Conservation (phyloP, 2,329 filamentous ascomycete genomes). For the Endoconidiophora polonica region DNA sequence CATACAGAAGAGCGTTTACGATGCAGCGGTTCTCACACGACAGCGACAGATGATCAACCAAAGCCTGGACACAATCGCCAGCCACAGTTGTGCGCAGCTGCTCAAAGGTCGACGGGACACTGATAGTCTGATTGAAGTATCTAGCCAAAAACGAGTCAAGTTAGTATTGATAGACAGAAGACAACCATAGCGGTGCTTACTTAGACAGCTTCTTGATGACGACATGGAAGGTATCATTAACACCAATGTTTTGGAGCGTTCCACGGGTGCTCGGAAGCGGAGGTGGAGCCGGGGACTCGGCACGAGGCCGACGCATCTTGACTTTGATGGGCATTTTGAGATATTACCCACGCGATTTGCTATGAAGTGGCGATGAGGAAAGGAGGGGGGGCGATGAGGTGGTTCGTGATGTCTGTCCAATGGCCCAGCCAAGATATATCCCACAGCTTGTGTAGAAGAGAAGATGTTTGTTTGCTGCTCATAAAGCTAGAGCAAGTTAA, state of each 20-base stretch:
- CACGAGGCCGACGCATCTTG: conserved; percentile 10
- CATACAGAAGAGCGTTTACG: conserved; percentile 57
- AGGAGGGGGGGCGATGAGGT: too few species aligned
- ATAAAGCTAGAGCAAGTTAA: too few species aligned
- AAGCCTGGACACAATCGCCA: conserved; percentile 36
- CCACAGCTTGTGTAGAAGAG: too few species aligned
- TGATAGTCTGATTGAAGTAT: conserved; percentile 45
- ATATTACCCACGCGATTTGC: not conserved
- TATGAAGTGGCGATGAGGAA: too few species aligned
- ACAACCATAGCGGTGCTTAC: conserved; percentile 23
- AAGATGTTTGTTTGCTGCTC: too few species aligned
- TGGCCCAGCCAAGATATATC: too few species aligned
- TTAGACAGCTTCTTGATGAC: conserved; percentile 50
- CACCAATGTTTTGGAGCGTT: conserved; percentile 18
- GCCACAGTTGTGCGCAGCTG: conserved; percentile 52
- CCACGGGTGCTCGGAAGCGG: conserved; percentile 14
- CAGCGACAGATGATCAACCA: conserved; percentile 48
- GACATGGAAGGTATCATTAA: conserved; percentile 20
- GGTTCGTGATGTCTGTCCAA: too few species aligned
- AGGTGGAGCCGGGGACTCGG: conserved; percentile 4
- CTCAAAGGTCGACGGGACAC: conserved; percentile 53
- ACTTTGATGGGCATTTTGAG: conserved; percentile 12
- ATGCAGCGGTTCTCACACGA: conserved; percentile 51
- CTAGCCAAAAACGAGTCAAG: conserved; percentile 21
- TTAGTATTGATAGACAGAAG: not conserved